Evolutionary conservation across 148 eudicot genomes (phyloP).

Genomic region (Fagopyrum tataricum): DNA sequence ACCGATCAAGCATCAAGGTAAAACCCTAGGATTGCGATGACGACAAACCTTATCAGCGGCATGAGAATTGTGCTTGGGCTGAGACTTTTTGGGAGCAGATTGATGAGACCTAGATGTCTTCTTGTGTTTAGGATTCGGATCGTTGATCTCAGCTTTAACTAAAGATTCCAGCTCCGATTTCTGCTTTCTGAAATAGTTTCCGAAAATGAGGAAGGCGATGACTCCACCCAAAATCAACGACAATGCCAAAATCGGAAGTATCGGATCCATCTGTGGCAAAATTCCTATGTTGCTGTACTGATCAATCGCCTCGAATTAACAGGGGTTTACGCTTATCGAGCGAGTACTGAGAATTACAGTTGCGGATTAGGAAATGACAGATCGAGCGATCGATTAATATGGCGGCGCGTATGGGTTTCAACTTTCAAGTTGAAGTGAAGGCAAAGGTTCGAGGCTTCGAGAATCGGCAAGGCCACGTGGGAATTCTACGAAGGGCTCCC

Average conservation of each 20-base stretch:
- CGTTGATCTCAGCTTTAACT: conserved; percentile 35
- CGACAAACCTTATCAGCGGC: conserved; percentile 60
- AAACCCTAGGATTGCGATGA: conserved; percentile 5
- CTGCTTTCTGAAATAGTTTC: conserved; percentile 63
- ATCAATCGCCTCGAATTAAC: background rate
- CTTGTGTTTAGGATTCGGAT: conserved; percentile 25
- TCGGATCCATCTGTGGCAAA: conserved; percentile 41
- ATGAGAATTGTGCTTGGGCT: conserved; percentile 51
- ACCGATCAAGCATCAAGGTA: background rate
- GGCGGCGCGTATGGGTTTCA: no score
- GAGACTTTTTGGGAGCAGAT: conserved; percentile 44
- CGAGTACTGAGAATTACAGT: background rate
- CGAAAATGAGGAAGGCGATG: conserved; percentile 52
- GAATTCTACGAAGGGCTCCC: no score
- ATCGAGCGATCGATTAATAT: no score
- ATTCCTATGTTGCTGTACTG: background rate
- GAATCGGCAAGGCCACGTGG: no score
- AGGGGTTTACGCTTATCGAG: background rate
- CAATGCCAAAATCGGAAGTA: conserved; percentile 37
- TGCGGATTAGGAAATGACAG: no score
- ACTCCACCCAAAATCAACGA: conserved; percentile 48
- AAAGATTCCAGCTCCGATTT: conserved; percentile 70
- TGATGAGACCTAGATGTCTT: conserved; percentile 26
- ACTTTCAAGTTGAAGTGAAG: no score
- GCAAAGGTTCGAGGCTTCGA: no score